Evolutionary conservation across 2,329 filamentous ascomycete species (phyloP), one percentile per base, ranked within the genome.

Genomic region (Karstenula rhodostoma): DNA sequence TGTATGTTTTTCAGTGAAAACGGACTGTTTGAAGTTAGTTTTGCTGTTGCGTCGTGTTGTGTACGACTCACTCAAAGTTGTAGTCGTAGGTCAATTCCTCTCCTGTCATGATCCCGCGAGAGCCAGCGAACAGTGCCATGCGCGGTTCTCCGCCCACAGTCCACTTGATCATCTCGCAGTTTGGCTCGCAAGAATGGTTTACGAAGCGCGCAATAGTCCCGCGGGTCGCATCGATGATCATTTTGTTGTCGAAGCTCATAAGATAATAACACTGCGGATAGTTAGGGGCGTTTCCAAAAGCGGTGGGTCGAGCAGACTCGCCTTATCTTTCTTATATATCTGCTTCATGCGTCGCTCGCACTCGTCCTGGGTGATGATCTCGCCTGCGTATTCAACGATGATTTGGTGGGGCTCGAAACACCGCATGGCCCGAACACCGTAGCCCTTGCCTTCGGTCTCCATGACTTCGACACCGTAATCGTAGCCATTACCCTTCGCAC

Each of bases 161-260:
- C 93, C 93, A 97, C 78, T 97, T 98, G 72, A 96, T 93, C 94
- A 99, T 98, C 64, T 91, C 88, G 79, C 94, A 98, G 75, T 99
- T 99, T 2, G 95, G 95, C 59, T 92, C 90, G 80, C 95, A 99
- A 19, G 93, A 97, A 78, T 99, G 95, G 76, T 99, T 99, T 76
- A 99, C 94, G 77, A 99, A 99, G 58, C 95, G 91, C 72, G 95
- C 94, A 78, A 98, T 96, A 67, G 92, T 96, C 71, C 95, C 95
- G 58, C 92, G 93, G 29, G 94, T 97, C 35, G 94, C 95, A 81
- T 99, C 95, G 66, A 99, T 96, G 71, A 98, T 96, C 89, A 98
- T 95, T 78, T 96, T 95, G 78, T 97, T 93, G 74, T 98, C 94
- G 75, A 98, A 97, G 58, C 93, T 93, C 95, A 99, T 99, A 52